These are phyloP conservation scores for Spiraea crenata DNA, from an alignment of 331 rosid genomes.

Conservation along the genomic window DNA sequence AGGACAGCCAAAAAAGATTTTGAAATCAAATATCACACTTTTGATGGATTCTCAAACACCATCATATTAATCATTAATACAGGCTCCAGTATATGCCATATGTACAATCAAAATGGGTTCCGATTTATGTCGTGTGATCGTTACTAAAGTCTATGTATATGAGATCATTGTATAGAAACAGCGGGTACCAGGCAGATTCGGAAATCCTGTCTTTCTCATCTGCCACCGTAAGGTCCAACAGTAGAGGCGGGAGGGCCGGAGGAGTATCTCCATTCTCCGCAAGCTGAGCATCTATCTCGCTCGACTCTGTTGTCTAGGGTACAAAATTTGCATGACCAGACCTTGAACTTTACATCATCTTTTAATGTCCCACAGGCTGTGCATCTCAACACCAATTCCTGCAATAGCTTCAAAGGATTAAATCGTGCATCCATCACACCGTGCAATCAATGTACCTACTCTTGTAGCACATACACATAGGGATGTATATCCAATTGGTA, in stretches of 20 bases:
- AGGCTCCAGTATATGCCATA: neutral
- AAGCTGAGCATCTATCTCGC: constrained; percentile 49
- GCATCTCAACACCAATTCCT: constrained; percentile 41
- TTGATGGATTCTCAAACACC: neutral
- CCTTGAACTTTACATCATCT: constrained; percentile 25
- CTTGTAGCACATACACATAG: neutral
- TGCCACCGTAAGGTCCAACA: constrained; percentile 37
- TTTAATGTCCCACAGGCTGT: constrained; percentile 43
- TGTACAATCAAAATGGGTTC: neutral
- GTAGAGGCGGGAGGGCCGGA: constrained; percentile 41
- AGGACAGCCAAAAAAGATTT: neutral
- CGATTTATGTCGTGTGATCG: neutral
- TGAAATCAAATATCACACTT: too few relatives aligned
- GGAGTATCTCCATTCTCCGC: constrained; percentile 58
- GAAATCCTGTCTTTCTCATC: constrained; percentile 15
- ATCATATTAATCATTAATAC: neutral
- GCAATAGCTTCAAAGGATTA: constrained; percentile 18
- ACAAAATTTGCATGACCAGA: constrained; percentile 64
- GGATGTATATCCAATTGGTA: neutral
- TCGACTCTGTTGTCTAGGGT: constrained; percentile 44
- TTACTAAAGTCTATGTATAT: neutral
- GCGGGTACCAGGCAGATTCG: neutral
- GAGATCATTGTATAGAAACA: neutral
- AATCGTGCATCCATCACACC: neutral
- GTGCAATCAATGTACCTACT: too few relatives aligned